A percentile compares a stretch with the other conserved stretches of the same genome.
phyloP scores from a whole-genome alignment of 1,284 basidiomycete genomes.

The Cryptococcus sp. region DNA sequence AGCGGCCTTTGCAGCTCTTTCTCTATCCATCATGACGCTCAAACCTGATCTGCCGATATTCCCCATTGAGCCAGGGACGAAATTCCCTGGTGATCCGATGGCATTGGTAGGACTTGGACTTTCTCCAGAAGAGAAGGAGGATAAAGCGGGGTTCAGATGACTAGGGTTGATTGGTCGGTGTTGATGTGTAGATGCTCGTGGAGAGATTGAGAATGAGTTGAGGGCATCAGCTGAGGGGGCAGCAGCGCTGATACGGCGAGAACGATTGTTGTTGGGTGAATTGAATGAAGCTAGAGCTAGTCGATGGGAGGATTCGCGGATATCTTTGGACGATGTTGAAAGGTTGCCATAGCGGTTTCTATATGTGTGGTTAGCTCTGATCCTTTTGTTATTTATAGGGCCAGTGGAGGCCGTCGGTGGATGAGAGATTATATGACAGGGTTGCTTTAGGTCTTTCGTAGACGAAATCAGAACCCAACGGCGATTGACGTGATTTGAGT shows the following conservation, averaged over 20 bases:
- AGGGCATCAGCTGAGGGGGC: background rate
- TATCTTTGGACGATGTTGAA: slow-evolving; percentile 3
- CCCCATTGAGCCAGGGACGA: slow-evolving; percentile 15
- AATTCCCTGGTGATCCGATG: background rate
- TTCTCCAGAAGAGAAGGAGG: slow-evolving; percentile 5
- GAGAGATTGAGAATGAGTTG: background rate
- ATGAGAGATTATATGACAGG: too few relatives aligned
- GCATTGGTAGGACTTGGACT: slow-evolving; percentile 14
- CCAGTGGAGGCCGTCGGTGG: background rate
- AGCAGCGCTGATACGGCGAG: background rate
- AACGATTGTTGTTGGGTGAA: background rate
- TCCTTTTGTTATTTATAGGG: background rate
- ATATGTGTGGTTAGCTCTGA: background rate
- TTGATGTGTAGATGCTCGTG: background rate
- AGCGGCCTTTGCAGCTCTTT: slow-evolving; percentile 10
- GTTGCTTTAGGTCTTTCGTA: too few relatives aligned
- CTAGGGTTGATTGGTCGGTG: slow-evolving; percentile 26
- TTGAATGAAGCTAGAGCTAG: slow-evolving; percentile 41
- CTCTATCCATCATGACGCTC: slow-evolving; percentile 37
- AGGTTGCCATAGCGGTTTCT: background rate
- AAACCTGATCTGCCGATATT: slow-evolving; percentile 31
- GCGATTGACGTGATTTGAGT: too few relatives aligned
- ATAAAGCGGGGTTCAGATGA: slow-evolving; percentile 24
- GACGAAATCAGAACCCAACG: too few relatives aligned
- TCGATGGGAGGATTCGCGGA: slow-evolving; percentile 39